Base-by-base conservation (phyloP, 371 early-diverging fungal genomes). In the Capillidium rhysosporum region DNA sequence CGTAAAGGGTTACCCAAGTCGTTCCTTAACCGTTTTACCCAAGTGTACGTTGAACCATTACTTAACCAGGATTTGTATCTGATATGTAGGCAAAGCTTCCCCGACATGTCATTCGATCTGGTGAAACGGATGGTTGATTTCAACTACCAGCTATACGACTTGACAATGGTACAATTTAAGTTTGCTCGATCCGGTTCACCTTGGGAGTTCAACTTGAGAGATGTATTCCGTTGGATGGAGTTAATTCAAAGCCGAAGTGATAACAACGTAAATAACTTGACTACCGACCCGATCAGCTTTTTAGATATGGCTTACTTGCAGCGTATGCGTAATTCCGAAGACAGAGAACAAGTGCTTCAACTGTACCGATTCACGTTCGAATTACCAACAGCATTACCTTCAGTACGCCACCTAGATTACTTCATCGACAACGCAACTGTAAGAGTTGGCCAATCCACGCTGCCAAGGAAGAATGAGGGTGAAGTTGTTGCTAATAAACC, bases 181-280 rank as follows among this genome's bases (percentile, higher is more conserved):
- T 93, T 93, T 69, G 96, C 88, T 29, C 67, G 74, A 28, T 68
- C 72, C 1, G 98, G 98, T n/a, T 70, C 78, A 16, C 98, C 98
- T 1, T 97, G 96, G 96, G 96, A 97, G 62, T 97, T 96, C 66
- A 97, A 97, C 60, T 65, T 97, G 52, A 85, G 98, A 40, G 98
- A 97, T 71, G 83, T 93, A 21, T 78, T 89, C 68, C 80, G 98
- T 47, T 94, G 96, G 88, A 69, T 95, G 56, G 89, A 92, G 44
- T 63, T 91, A 26, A 73, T 80, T 70, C 59, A 68, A 39, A 72
- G 70, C 40, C 58, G 67, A 31, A 56, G 65, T 23, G 55, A 59
- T 40, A 46, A 59, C 29, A 61, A 54, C 18, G 18, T 14, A 18
- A 43, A 23, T 39, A 51, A 29, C 14, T 8, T 38, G 54, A 54